Evolutionary conservation across 345 rosid genomes (phyloP), one percentile per base, ranked within the genome.

Genomic region (Hibiscus mutabilis): DNA sequence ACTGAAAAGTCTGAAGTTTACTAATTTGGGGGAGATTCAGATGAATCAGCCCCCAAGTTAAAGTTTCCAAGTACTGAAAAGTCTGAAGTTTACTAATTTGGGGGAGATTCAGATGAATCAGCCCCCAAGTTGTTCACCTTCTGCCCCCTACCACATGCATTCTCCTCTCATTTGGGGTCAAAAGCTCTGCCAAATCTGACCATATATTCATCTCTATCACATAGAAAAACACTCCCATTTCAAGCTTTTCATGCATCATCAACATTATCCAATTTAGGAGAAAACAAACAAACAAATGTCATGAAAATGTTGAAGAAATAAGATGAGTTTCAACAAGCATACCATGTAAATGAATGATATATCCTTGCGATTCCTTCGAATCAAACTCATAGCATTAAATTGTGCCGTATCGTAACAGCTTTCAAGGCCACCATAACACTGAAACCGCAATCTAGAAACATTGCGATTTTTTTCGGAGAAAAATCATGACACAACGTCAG

Each of bases 331-430:
- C 47, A 53, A 18, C 44, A 55, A 40, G 67, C 83, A 79, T 79
- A 79, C 81, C 79, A 72, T 37, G 21, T 21, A 70, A 62, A 24
- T 19, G 59, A 55, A 55, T 51, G 56, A 51, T 51, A 66, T 1
- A 22, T 60, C 61, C 60, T 58, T 47, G 63, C 52, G 16, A 57
- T 55, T 21, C 69, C 52, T 49, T 68, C 44, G 66, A 71, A 55
- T 33, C 74, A 58, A 16, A 19, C 31, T 71, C 24, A n/a, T n/a
- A n/a, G n/a, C n/a, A n/a, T n/a, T n/a, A n/a, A n/a, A n/a, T n/a
- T n/a, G n/a, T n/a, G n/a, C n/a, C n/a, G n/a, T n/a, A n/a, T n/a
- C n/a, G n/a, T n/a, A n/a, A n/a, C n/a, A n/a, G n/a, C n/a, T n/a
- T n/a, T n/a, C n/a, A n/a, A n/a, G n/a, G n/a, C n/a, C n/a, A n/a